Percentiles rank a stretch among this genome's conserved stretches.
phyloP scores from a whole-genome alignment of 2,329 filamentous ascomycete species.

The Aureobasidium uvarum region DNA sequence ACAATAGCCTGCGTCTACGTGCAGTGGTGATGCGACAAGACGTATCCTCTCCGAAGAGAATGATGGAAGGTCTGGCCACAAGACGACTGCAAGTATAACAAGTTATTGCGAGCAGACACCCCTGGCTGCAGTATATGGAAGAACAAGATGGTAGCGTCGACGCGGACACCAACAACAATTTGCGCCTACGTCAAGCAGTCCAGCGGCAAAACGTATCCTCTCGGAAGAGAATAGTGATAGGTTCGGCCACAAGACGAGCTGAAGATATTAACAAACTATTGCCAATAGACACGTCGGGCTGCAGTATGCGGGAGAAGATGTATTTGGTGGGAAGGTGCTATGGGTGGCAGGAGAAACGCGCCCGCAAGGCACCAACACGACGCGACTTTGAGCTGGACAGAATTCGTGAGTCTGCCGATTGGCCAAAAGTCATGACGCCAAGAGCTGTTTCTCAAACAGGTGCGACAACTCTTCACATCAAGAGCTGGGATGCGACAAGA shows the following conservation, averaged over 20 bases:
- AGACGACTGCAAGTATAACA: constrained; percentile 7
- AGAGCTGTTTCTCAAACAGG: background rate
- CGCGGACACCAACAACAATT: background rate
- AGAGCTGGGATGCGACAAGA: background rate
- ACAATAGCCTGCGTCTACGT: constrained; percentile 1
- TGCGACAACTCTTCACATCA: background rate
- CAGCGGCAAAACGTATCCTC: constrained; percentile 22
- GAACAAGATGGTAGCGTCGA: background rate
- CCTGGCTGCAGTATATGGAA: background rate
- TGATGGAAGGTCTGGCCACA: constrained; percentile 11
- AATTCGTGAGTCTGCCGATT: background rate
- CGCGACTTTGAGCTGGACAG: background rate
- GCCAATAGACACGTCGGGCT: background rate
- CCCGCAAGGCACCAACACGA: constrained; percentile 8
- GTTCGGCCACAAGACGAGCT: constrained; percentile 17
- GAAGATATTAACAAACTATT: constrained; percentile 11
- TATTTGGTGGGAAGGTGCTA: background rate
- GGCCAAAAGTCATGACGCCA: background rate
- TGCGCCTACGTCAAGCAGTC: constrained; percentile 5
- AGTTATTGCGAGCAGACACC: background rate
- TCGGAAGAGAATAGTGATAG: constrained; percentile 15
- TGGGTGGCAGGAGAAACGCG: background rate
- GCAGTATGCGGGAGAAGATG: background rate
- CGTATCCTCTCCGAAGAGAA: constrained; percentile 22
- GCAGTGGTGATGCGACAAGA: constrained; percentile 12